Evolutionary conservation across 129 eudicot species (phyloP), one percentile per base, ranked within the genome.

Genomic region (Rutidosis leptorrhynchoides): DNA sequence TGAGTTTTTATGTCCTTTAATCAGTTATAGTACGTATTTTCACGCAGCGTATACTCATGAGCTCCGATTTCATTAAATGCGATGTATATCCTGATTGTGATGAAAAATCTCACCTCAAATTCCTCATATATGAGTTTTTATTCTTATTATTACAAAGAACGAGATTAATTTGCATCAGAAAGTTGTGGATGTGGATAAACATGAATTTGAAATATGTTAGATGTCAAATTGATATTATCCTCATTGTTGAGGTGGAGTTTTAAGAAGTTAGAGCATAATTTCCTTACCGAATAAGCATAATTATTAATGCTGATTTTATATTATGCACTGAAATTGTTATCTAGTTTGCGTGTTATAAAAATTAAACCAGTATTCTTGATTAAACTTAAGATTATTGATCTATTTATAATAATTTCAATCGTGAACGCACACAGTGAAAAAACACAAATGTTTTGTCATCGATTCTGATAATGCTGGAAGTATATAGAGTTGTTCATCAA

Each of bases 61-160:
- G 70, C 12, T 43, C 58, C 26, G 29, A 26, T 43, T 26, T 65
- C 29, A 29, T 43, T 42, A n/a, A 64, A 64, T 25, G 56, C 43
- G 33, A 45, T 46, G n/a, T 45, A 27, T 45, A 15, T 65, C 26
- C 28, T 10, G 48, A 43, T 51, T 58, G 28, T 30, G 60, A 59
- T 46, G 35, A 29, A 56, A 52, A 71, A 29, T 10, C 32, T 58
- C 67, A 19, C 20, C 32, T 45, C 67, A 11, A 14, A 23, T 21
- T 11, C 4, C 32, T 33, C 53, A 9, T 16, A 10, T 20, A 22
- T 32, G 15, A n/a, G 43, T 72, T 33, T 23, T 33, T 16, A 7
- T 20, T 22, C 24, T 23, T 1, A n/a, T 2, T 24, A 3, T 53
- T 24, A 9, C 27, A 21, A 16, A 15, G 16, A 22, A 49, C 35